Conservation (phyloP, 495 filamentous ascomycete species). For the Neurospora tetraspora region DNA sequence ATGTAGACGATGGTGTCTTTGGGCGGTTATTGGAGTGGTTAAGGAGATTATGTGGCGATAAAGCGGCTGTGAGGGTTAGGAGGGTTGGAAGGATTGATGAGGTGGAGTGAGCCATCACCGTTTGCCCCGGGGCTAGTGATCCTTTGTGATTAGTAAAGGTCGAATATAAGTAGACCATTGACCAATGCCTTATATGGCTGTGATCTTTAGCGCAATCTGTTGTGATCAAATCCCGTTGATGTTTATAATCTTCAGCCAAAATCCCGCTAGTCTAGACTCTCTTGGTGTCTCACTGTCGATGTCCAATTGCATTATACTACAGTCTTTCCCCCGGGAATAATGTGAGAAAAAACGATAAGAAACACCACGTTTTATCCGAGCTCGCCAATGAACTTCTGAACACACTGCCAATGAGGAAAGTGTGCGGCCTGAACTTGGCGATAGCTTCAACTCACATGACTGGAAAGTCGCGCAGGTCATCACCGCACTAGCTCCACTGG, state of each 20-base stretch:
- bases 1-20: conserved; percentile 9
- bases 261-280: background rate
- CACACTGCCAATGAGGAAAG: background rate
- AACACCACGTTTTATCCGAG: background rate
- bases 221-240: background rate
- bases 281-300: background rate
- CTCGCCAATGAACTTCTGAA: background rate
- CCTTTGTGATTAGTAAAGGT: background rate
- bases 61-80: background rate
- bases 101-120: background rate
- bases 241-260: background rate
- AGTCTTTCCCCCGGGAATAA: background rate
- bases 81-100: background rate
- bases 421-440: background rate
- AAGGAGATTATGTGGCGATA: background rate
- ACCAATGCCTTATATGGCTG: background rate
- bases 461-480: background rate
- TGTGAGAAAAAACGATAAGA: background rate
- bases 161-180: background rate
- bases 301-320: background rate
- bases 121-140: background rate
- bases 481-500: background rate
- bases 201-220: background rate
- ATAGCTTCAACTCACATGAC: conserved; percentile 1
- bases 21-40: conserved; percentile 8